phyloP scores from a whole-genome alignment of 1,284 basidiomycete genomes.

The Boletus semigastroideus region DNA sequence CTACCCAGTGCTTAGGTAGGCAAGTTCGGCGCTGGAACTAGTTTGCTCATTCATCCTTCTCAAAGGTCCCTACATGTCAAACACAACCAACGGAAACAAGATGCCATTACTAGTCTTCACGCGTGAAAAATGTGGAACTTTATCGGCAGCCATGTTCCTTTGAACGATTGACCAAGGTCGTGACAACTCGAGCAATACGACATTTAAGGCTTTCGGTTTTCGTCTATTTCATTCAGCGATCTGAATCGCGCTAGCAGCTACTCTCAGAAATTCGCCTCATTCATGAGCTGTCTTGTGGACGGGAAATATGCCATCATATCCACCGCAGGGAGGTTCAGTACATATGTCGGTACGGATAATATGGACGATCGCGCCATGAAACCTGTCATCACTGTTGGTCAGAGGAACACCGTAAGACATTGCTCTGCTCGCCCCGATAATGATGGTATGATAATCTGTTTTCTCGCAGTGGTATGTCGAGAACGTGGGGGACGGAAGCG shows the following conservation, averaged over 20 bases:
- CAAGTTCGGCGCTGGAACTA: too few relatives aligned
- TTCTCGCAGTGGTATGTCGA: neutral
- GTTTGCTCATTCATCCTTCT: too few relatives aligned
- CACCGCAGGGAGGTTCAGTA: too few relatives aligned
- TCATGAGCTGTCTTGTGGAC: neutral
- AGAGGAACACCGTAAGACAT: neutral
- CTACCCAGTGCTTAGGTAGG: too few relatives aligned
- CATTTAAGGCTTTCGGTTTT: neutral
- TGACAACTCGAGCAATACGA: neutral
- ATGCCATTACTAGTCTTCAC: neutral
- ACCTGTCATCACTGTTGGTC: neutral
- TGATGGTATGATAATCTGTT: neutral
- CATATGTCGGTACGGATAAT: too few relatives aligned
- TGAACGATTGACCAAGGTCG: neutral
- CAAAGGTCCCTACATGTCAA: too few relatives aligned
- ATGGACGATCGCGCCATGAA: neutral
- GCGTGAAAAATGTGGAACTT: neutral
- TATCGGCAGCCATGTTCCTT: neutral
- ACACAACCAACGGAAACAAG: neutral
- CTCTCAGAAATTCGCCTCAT: neutral
- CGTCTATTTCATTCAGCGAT: too few relatives aligned
- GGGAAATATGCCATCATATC: neutral
- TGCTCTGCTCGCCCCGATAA: neutral
- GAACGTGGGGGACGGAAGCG: neutral
- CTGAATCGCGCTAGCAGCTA: too few relatives aligned